Percentiles rank a stretch among this genome's conserved stretches.
These are phyloP conservation scores for Globisporangium echinulatum DNA, from an alignment of 352 stramenopile species.

Conservation along the genomic window DNA sequence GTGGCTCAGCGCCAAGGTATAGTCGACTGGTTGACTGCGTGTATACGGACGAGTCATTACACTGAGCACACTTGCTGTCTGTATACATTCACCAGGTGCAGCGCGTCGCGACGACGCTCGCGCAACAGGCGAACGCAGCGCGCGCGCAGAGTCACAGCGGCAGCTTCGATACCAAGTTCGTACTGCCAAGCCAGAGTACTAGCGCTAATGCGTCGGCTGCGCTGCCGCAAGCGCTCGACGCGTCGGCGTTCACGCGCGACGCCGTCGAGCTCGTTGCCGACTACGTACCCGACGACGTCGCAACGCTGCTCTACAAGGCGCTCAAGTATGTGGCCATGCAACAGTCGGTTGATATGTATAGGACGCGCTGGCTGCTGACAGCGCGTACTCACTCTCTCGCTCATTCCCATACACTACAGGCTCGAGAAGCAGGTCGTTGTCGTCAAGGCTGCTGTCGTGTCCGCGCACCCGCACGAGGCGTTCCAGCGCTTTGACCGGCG, in stretches of 20 bases:
- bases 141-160: slow-evolving; percentile 15
- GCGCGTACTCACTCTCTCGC: background rate
- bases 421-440: slow-evolving; percentile 20
- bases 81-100: slow-evolving; percentile 15
- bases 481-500: slow-evolving; percentile 25
- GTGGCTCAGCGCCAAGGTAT: slow-evolving; percentile 50
- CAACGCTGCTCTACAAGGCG: slow-evolving; percentile 36
- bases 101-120: slow-evolving; percentile 32
- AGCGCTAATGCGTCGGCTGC: background rate
- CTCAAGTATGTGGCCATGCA: slow-evolving; percentile 30
- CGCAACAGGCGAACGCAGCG: slow-evolving; percentile 19
- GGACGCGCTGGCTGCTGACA: too few relatives aligned
- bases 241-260: slow-evolving; percentile 19
- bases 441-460: slow-evolving; percentile 9
- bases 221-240: slow-evolving; percentile 1
- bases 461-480: slow-evolving; percentile 9
- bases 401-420: slow-evolving; percentile 11
- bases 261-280: slow-evolving; percentile 55
- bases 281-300: slow-evolving; percentile 42
- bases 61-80: background rate
- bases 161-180: slow-evolving; percentile 26
- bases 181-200: background rate
- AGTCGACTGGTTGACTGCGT: too few relatives aligned
- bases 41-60: too few relatives aligned
- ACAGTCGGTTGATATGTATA: too few relatives aligned